phyloP scores from a whole-genome alignment of 768 basidiomycete species.

The Leccinum ochraceum region DNA sequence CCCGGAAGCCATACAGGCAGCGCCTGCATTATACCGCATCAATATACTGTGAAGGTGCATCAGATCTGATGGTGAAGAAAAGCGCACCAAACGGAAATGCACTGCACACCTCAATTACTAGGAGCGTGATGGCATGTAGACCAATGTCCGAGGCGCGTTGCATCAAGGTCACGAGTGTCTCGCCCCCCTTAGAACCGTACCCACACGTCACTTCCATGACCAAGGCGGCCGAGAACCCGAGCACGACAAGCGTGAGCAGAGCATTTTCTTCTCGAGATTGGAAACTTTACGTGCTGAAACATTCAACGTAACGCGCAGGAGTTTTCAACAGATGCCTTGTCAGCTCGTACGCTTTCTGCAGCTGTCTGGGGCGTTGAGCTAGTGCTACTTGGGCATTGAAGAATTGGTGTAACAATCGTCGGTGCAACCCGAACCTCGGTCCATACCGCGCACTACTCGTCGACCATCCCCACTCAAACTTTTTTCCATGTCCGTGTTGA shows the following conservation, averaged over 20 bases:
- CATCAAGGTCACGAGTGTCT: slow-evolving; percentile 8
- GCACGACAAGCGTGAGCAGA: background rate
- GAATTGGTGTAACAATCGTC: too few species aligned
- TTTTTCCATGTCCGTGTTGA: background rate
- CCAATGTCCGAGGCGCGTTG: background rate
- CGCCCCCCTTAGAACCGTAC: background rate
- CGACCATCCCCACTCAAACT: background rate
- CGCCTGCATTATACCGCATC: too few species aligned
- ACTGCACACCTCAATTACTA: background rate
- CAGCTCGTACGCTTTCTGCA: background rate
- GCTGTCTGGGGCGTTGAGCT: too few species aligned
- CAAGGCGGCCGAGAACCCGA: background rate
- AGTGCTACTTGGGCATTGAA: too few species aligned
- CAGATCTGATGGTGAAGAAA: background rate
- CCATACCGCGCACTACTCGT: too few species aligned
- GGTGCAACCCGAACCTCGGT: too few species aligned
- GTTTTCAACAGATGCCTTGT: background rate
- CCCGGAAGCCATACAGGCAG: background rate
- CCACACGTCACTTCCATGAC: background rate
- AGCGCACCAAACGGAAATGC: background rate
- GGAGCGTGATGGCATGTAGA: background rate
- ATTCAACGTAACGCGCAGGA: background rate
- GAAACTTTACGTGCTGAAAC: background rate
- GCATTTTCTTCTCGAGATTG: background rate
- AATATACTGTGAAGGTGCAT: too few species aligned